Base-by-base conservation (phyloP, 495 filamentous ascomycete species). In the Daldinia caldariorum region DNA sequence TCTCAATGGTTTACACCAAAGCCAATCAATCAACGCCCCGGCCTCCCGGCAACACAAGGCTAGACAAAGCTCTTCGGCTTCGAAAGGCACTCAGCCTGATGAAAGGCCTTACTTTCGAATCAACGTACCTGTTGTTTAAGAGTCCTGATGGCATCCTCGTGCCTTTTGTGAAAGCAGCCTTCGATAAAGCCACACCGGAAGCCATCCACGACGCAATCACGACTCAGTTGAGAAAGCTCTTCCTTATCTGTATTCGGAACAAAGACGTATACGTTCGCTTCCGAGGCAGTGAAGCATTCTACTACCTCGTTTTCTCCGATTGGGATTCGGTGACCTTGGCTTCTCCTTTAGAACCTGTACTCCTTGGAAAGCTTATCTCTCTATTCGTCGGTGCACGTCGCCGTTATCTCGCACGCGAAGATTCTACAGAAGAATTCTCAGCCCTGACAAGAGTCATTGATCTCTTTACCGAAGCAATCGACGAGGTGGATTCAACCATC, bases 191-290 rank as follows among this genome's bases (percentile, higher is more conserved):
- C 43, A 63, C 53, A 26, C 49, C 57, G 41, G 61, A 61, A 1
- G 39, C 51, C 8, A 49, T 32, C 50, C 26, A 13, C 14, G n/a
- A 51, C 4, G 4, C 1, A 1, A 58, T 72, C n/a, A 12, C 6
- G 10, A 12, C 22, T 32, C 38, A 3, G 20, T 26, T 72, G 18
- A 32, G 5, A 1, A 34, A 35, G 5, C 12, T 57, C 8, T 65
- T 72, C 31, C 16, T 53, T 35, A 4, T 47, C 22, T 65, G 57
- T 20, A 8, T 43, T 14, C 31, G 16, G n/a, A 26, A 32, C 13
- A 34, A 65, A 8, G 70, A 72, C 22, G 60, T 61, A 14, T 72
- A 72, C 37, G 16, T 31, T 22, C 70, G 65, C 16, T 14, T 69
- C 3, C 47, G 50, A 41, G 70, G 65, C 2, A 49, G 65, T 8